phyloP scores from a whole-genome alignment of 2,329 filamentous ascomycete genomes.

The Penicillium psychrosexuale region DNA sequence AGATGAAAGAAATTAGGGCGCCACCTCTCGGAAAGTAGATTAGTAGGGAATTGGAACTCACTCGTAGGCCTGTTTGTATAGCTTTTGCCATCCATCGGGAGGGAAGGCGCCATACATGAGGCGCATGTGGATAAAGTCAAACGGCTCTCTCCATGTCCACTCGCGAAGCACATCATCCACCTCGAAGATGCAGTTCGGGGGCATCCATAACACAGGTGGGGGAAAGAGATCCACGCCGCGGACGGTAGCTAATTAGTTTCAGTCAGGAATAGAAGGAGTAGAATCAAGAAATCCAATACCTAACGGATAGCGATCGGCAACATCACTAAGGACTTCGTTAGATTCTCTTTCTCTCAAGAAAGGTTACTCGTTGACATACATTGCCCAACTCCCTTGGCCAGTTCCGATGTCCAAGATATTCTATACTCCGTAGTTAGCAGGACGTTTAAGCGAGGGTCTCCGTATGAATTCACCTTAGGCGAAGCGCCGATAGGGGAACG shows the following conservation, averaged over 20 bases:
- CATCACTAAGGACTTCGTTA: constrained; percentile 3
- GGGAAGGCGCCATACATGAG: constrained; percentile 14
- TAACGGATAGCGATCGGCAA: constrained; percentile 6
- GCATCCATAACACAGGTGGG: constrained; percentile 20
- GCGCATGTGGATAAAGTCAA: constrained; percentile 26
- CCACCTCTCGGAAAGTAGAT: not conserved
- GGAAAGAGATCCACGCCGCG: constrained; percentile 26
- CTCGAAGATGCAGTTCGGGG: constrained; percentile 28
- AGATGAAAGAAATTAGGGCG: not conserved
- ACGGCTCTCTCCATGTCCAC: constrained; percentile 23
- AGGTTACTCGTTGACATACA: constrained; percentile 5
- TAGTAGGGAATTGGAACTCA: not conserved
- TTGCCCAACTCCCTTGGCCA: constrained; percentile 18
- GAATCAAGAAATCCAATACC: not conserved
- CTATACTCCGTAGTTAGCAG: constrained; percentile 3
- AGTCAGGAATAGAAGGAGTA: not conserved
- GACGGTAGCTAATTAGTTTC: constrained; percentile 10
- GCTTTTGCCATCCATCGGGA: not conserved
- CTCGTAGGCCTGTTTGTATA: constrained; percentile 13
- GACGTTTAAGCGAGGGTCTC: not conserved
- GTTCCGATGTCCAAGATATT: constrained; percentile 19
- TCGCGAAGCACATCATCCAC: constrained; percentile 24
- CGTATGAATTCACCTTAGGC: constrained; percentile 10
- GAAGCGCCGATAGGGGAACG: constrained; percentile 14
- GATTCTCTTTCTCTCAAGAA: not conserved